Conservation (phyloP, 2,329 filamentous ascomycete species). For the Diaporthe vaccinii region DNA sequence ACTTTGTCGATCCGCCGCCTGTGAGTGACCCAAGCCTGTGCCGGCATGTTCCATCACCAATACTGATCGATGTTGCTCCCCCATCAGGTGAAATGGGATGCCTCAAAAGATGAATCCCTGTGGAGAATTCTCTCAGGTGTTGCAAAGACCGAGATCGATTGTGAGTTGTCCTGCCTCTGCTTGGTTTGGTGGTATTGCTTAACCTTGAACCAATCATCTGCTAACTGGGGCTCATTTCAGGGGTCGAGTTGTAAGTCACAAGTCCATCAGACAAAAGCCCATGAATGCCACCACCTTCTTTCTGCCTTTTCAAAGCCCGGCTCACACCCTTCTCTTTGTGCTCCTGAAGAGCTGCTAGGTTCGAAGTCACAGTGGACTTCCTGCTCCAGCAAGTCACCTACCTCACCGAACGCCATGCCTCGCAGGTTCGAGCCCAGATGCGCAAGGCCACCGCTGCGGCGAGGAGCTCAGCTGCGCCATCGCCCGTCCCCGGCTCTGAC, state of each 20-base stretch:
- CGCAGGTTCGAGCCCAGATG: constrained; percentile 91
- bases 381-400: constrained; percentile 94
- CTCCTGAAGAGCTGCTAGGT: constrained; percentile 73
- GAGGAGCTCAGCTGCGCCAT: constrained; percentile 67
- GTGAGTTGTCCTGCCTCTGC: constrained; percentile 61
- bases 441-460: constrained; percentile 74
- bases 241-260: constrained; percentile 78
- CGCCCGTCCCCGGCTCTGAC: constrained; percentile 68
- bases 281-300: background rate
- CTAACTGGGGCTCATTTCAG: constrained; percentile 56
- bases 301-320: background rate
- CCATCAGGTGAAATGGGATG: constrained; percentile 85
- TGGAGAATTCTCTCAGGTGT: constrained; percentile 92
- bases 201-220: constrained; percentile 34
- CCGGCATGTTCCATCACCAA: background rate
- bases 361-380: constrained; percentile 89
- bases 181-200: background rate
- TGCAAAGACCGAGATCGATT: constrained; percentile 88
- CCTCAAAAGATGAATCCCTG: constrained; percentile 85
- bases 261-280: constrained; percentile 36
- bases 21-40: constrained; percentile 62
- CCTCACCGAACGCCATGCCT: constrained; percentile 91
- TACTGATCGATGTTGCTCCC: background rate
- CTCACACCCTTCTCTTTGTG: constrained; percentile 9
- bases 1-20: constrained; percentile 90